Conservation (phyloP, 306 rosid species). For the Comarum palustre region DNA sequence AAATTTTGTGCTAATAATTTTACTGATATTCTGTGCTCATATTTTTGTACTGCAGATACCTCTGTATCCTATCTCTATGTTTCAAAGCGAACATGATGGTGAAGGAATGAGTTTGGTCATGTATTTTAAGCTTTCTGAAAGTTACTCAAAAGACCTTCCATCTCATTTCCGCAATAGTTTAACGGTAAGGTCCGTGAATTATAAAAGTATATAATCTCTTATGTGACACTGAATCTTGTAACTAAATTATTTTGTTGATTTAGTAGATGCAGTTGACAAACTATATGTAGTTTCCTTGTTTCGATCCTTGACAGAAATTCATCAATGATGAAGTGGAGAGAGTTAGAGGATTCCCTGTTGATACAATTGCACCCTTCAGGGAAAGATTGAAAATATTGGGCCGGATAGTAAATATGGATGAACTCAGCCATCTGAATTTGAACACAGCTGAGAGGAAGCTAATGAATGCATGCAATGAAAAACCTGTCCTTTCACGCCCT, state of each 20-base stretch:
- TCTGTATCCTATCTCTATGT: slow-evolving; percentile 68
- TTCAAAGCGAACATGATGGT: slow-evolving; percentile 90
- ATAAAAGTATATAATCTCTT: slow-evolving; percentile 11
- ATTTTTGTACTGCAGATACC: slow-evolving; percentile 67
- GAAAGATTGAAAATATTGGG: slow-evolving; percentile 92
- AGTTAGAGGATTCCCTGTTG: slow-evolving; percentile 88
- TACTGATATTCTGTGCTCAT: slow-evolving; percentile 11
- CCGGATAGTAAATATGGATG: slow-evolving; percentile 70
- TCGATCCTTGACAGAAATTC: slow-evolving; percentile 56
- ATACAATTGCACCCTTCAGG: slow-evolving; percentile 76
- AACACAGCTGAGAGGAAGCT: slow-evolving; percentile 78
- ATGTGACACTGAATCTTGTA: background rate
- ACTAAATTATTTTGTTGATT: background rate
- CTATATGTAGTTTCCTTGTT: slow-evolving; percentile 10
- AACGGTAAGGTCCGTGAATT: slow-evolving; percentile 50
- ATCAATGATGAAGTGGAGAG: slow-evolving; percentile 95
- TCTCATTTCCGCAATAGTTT: slow-evolving; percentile 63
- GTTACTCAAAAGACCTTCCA: slow-evolving; percentile 68
- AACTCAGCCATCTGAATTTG: slow-evolving; percentile 75
- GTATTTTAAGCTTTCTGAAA: slow-evolving; percentile 84
- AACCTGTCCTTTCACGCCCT: slow-evolving; percentile 93
- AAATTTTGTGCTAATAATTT: background rate
- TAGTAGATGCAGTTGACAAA: background rate
- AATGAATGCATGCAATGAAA: slow-evolving; percentile 92
- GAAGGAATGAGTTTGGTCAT: slow-evolving; percentile 89